phyloP scores from a whole-genome alignment of 177 flowering plant genomes.

The Vitis hybrid region DNA sequence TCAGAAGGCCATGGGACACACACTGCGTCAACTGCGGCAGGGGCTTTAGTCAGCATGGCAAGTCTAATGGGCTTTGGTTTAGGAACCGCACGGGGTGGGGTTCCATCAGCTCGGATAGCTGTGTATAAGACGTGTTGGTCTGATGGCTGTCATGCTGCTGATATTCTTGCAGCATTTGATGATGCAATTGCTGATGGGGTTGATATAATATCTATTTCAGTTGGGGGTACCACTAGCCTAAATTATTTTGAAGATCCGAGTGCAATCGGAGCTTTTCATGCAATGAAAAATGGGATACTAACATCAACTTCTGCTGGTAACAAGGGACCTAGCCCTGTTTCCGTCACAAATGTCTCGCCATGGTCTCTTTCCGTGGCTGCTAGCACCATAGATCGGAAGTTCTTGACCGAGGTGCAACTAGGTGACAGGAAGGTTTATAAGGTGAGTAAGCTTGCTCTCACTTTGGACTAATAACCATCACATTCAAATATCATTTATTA shows the following conservation, averaged over 20 bases:
- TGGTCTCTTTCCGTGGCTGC: slow-evolving; percentile 37
- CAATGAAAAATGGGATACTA: slow-evolving; percentile 28
- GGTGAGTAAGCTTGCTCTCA: slow-evolving; percentile 3
- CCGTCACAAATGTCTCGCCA: slow-evolving; percentile 19
- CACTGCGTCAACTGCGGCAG: slow-evolving; percentile 55
- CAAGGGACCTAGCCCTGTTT: slow-evolving; percentile 14
- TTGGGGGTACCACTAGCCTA: slow-evolving; percentile 2
- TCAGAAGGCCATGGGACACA: slow-evolving; percentile 52
- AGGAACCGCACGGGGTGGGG: slow-evolving; percentile 58
- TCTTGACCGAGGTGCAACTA: slow-evolving; percentile 19
- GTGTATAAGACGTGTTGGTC: slow-evolving; percentile 57
- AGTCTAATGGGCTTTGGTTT: slow-evolving; percentile 41
- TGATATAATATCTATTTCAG: slow-evolving; percentile 24
- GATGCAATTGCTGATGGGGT: slow-evolving; percentile 34
- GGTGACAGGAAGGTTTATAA: slow-evolving; percentile 20
- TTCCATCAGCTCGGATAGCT: slow-evolving; percentile 55
- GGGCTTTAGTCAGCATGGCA: slow-evolving; percentile 27
- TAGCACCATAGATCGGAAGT: slow-evolving; percentile 29
- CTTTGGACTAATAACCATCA: no score
- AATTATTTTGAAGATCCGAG: slow-evolving; percentile 18
- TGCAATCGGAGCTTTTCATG: slow-evolving; percentile 33
- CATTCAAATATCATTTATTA: not conserved
- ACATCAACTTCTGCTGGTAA: slow-evolving; percentile 31
- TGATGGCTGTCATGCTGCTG: slow-evolving; percentile 43
- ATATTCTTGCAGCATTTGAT: slow-evolving; percentile 60